phyloP scores from a whole-genome alignment of 495 filamentous ascomycete genomes.

The Podospora pseudocomata region DNA sequence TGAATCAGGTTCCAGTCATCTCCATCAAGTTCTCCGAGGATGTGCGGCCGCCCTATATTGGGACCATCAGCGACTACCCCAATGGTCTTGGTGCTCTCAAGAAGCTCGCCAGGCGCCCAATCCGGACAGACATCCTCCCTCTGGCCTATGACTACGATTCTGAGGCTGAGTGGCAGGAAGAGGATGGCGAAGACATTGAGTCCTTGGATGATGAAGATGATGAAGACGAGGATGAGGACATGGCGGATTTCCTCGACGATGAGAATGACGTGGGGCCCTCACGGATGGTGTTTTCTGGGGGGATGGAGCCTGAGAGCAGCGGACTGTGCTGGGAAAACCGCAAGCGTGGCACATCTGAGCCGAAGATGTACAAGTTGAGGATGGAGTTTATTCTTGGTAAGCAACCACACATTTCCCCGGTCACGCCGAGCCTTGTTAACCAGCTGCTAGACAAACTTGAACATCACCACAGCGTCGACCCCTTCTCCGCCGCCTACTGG shows the following conservation, averaged over 20 bases:
- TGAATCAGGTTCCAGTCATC: conserved; percentile 67
- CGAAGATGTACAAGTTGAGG: conserved; percentile 52
- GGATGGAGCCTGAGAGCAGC: conserved; percentile 69
- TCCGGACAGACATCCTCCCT: conserved; percentile 56
- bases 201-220: conserved; percentile 76
- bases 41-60: conserved; percentile 84
- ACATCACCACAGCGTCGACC: conserved; percentile 64
- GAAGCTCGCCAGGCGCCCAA: conserved; percentile 68
- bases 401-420: conserved; percentile 21
- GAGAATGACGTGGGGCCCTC: conserved; percentile 51
- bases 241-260: conserved; percentile 76
- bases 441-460: conserved; percentile 30
- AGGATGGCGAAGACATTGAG: conserved; percentile 59
- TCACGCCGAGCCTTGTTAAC: conserved; percentile 11
- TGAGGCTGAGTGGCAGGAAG: conserved; percentile 75
- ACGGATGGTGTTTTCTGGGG: conserved; percentile 49
- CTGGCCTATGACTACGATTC: conserved; percentile 95
- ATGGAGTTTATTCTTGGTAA: conserved; percentile 72
- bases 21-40: conserved; percentile 80
- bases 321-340: conserved; percentile 79
- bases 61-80: conserved; percentile 67
- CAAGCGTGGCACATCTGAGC: conserved; percentile 38
- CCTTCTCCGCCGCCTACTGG: conserved; percentile 84
- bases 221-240: conserved; percentile 61
- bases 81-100: conserved; percentile 40